These are phyloP conservation scores for Pelargonium nanum DNA, from an alignment of 345 rosid species.

Conservation along the genomic window DNA sequence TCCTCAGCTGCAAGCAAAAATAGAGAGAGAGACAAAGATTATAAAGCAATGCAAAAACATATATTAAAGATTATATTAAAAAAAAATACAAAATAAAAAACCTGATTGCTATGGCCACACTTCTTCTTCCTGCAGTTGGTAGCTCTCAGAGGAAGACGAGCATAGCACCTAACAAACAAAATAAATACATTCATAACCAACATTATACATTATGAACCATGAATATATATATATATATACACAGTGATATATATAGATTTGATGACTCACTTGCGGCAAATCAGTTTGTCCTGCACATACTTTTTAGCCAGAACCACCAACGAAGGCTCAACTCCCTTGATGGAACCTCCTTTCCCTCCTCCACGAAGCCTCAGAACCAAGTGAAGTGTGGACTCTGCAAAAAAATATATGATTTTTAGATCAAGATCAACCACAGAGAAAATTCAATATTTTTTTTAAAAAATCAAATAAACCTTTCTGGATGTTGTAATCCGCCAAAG, in stretches of 20 bases:
- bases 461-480: conserved; percentile 17
- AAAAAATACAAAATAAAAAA: not conserved
- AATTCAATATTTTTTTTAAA: no score
- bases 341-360: no score
- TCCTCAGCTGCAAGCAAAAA: conserved; percentile 54
- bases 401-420: not conserved
- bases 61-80: not conserved
- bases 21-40: not conserved
- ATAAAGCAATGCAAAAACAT: not conserved
- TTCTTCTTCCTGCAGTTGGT: conserved; percentile 98
- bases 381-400: conserved; percentile 57
- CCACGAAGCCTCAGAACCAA: conserved; percentile 72
- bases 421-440: no score
- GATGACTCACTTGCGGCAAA: conserved; percentile 62
- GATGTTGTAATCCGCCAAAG: conserved; percentile 33
- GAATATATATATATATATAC: not conserved
- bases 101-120: conserved; percentile 99
- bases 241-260: not conserved
- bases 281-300: conserved; percentile 64
- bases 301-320: conserved; percentile 66
- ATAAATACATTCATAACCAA: not conserved
- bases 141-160: conserved; percentile 92
- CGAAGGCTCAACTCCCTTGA: conserved; percentile 65
- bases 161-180: conserved; percentile 54
- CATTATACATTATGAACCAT: not conserved